A percentile compares a stretch with the other conserved stretches of the same genome.
These are phyloP conservation scores for Haematococcus sp. DNA, from an alignment of 139 green algal species.

Conservation along the genomic window DNA sequence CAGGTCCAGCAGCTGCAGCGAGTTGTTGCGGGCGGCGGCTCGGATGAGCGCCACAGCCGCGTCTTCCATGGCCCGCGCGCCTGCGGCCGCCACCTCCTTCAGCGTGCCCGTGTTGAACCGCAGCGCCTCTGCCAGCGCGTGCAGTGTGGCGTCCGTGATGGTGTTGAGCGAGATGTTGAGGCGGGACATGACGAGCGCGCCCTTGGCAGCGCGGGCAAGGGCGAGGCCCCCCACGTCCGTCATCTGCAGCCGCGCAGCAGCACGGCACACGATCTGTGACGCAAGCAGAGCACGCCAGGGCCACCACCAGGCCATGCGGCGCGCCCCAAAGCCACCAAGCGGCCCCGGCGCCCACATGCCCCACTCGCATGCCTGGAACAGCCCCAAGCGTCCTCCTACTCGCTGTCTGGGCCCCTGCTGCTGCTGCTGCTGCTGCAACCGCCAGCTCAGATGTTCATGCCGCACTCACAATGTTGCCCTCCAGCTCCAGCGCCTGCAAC, in stretches of 20 bases:
- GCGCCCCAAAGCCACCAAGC: no score
- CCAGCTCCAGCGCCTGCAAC: constrained; percentile 48
- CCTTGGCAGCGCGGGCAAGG: constrained; percentile 35
- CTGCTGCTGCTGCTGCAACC: no score
- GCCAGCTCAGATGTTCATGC: neutral
- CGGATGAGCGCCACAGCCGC: constrained; percentile 31
- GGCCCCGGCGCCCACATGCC: no score
- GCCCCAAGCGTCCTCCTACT: neutral
- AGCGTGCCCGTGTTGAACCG: constrained; percentile 42
- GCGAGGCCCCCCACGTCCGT: constrained; percentile 41
- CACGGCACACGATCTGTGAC: no score
- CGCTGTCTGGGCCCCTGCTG: neutral
- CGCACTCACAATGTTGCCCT: constrained; percentile 44
- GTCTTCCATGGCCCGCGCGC: constrained; percentile 30
- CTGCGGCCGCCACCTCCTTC: constrained; percentile 43
- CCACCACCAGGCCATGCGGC: no score
- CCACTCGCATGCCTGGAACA: no score
- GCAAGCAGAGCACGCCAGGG: no score
- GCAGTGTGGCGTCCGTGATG: constrained; percentile 26
- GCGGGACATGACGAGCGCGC: constrained; percentile 40
- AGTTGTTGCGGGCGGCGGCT: constrained; percentile 36
- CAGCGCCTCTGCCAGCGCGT: constrained; percentile 39
- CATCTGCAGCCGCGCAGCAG: constrained; percentile 26
- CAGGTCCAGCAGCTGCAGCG: constrained; percentile 53
- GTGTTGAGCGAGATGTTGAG: constrained; percentile 53